Evolutionary conservation across 805 yeast genomes (phyloP), one percentile per base, ranked within the genome.

Genomic region (Candida sanyiensis): DNA sequence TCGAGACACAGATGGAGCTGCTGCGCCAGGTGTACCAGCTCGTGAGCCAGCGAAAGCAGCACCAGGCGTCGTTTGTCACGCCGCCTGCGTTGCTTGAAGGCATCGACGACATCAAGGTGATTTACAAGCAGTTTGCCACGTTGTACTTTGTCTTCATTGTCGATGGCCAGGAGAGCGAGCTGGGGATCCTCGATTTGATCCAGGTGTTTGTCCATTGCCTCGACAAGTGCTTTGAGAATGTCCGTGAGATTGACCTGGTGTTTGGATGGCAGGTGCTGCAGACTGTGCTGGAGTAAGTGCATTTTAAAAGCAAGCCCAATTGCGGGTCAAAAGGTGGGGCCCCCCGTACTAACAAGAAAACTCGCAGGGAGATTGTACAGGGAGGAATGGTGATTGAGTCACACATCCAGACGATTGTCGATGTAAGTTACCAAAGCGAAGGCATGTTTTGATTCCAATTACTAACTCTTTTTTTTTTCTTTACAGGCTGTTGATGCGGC

Each of bases 351-450:
- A 39, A 44, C 44, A 11, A 63, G 55, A 24, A 8, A 5, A 17
- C 7, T 13, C 15, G 10, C 27, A 51, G 56, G 52, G 97, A 93
- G 53, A 83, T 93, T 24, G 81, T 93, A 1, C 97, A 93, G 58
- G 98, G 97, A 19, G 98, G 98, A 0, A 82, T 93, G 94, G 98
- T 93, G 7, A 84, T 93, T 26, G 98, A 93, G 57, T 89, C 97
- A 2, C 86, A 81, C 49, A 86, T 88, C 16, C 56, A 65, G 19
- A 76, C 82, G 43, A 88, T 93, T 25, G 96, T 93, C 6, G 77
- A 76, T 2, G 74, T 48, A 33, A 32, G 56, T 49, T 19, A 23
- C 8, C 6, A 13, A 12, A 13, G 6, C n/a, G 13, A 5, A 19
- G 7, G 10, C 23, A 1, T 8, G 5, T 27, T 25, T 28, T 4